A percentile compares a stretch with the other conserved stretches of the same genome.
phyloP scores from a whole-genome alignment of 2,329 filamentous ascomycete genomes.

The Paecilomyces sp. region DNA sequence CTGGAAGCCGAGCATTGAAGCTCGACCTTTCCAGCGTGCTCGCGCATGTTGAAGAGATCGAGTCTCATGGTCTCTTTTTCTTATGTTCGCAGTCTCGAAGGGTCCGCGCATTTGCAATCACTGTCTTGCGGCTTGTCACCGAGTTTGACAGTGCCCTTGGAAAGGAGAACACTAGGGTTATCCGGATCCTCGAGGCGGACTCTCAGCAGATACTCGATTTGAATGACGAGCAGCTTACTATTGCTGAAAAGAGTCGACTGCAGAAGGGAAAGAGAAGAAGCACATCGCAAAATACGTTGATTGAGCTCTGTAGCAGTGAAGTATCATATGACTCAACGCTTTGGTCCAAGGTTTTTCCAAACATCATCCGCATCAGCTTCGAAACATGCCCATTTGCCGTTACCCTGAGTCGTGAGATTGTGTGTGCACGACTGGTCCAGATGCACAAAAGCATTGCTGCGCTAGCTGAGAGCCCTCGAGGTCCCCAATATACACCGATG shows the following conservation, averaged over 20 bases:
- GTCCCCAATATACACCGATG: slow-evolving; percentile 30
- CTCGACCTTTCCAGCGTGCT: slow-evolving; percentile 82
- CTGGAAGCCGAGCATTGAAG: slow-evolving; percentile 67
- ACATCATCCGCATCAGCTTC: slow-evolving; percentile 82
- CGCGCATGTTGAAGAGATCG: slow-evolving; percentile 92
- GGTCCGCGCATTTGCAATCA: slow-evolving; percentile 85
- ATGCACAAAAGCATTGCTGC: slow-evolving; percentile 81
- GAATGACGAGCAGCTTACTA: slow-evolving; percentile 74
- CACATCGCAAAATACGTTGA: slow-evolving; percentile 75
- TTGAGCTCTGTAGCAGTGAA: slow-evolving; percentile 93
- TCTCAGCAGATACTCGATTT: slow-evolving; percentile 84
- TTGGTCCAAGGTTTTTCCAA: slow-evolving; percentile 98
- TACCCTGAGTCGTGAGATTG: slow-evolving; percentile 80
- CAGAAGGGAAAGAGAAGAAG: slow-evolving; percentile 83
- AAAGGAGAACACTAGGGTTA: slow-evolving; percentile 73
- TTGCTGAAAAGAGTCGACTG: slow-evolving; percentile 85
- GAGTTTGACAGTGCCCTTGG: slow-evolving; percentile 89
- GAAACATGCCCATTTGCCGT: slow-evolving; percentile 89
- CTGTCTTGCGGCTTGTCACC: slow-evolving; percentile 80
- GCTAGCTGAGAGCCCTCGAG: slow-evolving; percentile 66
- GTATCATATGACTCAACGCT: slow-evolving; percentile 88
- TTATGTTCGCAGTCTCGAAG: slow-evolving; percentile 89
- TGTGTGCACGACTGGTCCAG: slow-evolving; percentile 85
- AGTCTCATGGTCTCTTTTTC: slow-evolving; percentile 95
- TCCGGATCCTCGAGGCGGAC: slow-evolving; percentile 85